A percentile compares a stretch with the other conserved stretches of the same genome.
Evolutionary conservation across 1,284 basidiomycete species (phyloP).

Genomic region (Spongiforma sp.): DNA sequence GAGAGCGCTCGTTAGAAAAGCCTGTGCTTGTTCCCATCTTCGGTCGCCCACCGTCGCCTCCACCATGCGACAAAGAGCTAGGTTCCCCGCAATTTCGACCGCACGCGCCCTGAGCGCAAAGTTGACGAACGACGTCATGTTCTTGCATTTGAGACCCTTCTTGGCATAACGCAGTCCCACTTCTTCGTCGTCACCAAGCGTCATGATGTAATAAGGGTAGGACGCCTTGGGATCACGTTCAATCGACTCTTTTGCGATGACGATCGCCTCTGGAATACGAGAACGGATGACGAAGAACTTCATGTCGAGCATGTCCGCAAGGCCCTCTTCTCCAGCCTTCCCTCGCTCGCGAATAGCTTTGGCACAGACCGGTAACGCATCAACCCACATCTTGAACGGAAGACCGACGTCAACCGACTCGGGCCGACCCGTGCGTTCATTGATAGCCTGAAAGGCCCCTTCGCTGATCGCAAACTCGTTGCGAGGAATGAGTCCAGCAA

Average conservation of each 20-base stretch:
- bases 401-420: constrained; percentile 51
- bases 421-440: constrained; percentile 46
- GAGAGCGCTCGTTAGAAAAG: constrained; percentile 56
- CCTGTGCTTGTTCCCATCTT: constrained; percentile 61
- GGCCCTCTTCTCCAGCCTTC: constrained; percentile 44
- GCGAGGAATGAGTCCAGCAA: constrained; percentile 52
- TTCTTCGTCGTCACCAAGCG: constrained; percentile 42
- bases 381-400: constrained; percentile 59
- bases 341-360: constrained; percentile 50
- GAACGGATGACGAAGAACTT: constrained; percentile 54
- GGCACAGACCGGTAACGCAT: constrained; percentile 58
- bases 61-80: constrained; percentile 53
- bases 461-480: constrained; percentile 63
- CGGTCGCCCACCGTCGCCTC: constrained; percentile 43
- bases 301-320: constrained; percentile 63
- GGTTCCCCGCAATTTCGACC: constrained; percentile 57
- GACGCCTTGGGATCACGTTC: constrained; percentile 54
- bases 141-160: constrained; percentile 60
- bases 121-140: constrained; percentile 49
- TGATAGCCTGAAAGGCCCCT: constrained; percentile 51
- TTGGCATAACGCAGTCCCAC: constrained; percentile 43
- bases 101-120: constrained; percentile 62
- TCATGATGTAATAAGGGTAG: constrained; percentile 63
- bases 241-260: constrained; percentile 47
- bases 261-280: constrained; percentile 47